These are phyloP conservation scores for Ensete glaucum DNA, from an alignment of 176 grass and related monocot species.

Conservation along the genomic window DNA sequence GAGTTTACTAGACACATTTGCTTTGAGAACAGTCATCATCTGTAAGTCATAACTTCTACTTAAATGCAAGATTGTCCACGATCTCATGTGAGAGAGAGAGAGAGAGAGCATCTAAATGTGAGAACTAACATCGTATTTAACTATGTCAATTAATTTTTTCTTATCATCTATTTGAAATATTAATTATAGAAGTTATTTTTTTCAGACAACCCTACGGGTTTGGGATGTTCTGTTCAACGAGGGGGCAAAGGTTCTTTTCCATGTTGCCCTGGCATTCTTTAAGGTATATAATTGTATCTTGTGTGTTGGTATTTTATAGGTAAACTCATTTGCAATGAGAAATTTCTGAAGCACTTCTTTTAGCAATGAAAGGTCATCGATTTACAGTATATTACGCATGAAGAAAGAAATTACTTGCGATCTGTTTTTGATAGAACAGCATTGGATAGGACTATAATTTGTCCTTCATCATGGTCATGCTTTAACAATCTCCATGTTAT, in stretches of 20 bases:
- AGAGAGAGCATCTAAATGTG: no score
- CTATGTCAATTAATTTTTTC: not conserved
- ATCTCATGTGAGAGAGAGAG: no score
- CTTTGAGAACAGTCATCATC: not conserved
- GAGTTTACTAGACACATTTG: not conserved
- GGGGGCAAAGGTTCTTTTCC: conserved; percentile 94
- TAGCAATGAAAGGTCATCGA: not conserved
- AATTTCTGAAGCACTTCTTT: not conserved
- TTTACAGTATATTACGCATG: not conserved
- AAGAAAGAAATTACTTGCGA: no score
- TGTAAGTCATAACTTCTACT: not conserved
- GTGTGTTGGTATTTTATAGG: not conserved
- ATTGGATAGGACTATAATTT: not conserved
- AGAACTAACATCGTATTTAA: no score
- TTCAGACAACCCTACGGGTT: conserved; percentile 77
- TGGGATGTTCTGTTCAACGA: conserved; percentile 99
- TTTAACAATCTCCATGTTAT: not conserved
- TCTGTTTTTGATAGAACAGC: not conserved
- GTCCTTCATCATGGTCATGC: not conserved
- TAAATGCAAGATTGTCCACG: no score
- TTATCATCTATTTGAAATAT: not conserved
- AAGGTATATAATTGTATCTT: conserved; percentile 44
- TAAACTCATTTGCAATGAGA: not conserved
- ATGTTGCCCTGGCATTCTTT: conserved; percentile 88
- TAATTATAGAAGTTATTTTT: not conserved